A percentile compares a stretch with the other conserved stretches of the same genome.
These are phyloP conservation scores for Fusarium sp. DNA, from an alignment of 2,329 filamentous ascomycete species.

Conservation along the genomic window DNA sequence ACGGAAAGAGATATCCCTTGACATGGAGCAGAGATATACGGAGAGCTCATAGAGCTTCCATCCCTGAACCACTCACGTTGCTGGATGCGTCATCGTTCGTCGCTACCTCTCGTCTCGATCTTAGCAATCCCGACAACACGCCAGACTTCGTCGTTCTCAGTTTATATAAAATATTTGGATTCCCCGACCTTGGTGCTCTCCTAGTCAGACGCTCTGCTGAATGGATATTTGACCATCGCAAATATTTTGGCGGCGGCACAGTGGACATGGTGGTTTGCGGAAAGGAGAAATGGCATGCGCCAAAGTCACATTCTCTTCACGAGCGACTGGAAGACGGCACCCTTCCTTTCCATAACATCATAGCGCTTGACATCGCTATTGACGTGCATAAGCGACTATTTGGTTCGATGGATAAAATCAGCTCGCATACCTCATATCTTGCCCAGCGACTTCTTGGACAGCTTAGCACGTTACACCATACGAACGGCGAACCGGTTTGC, in stretches of 20 bases:
- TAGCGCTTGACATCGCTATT: slow-evolving; percentile 85
- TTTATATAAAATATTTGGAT: slow-evolving; percentile 98
- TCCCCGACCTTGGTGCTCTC: slow-evolving; percentile 90
- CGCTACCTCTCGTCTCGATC: slow-evolving; percentile 82
- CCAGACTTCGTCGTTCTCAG: slow-evolving; percentile 92
- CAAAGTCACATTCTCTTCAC: slow-evolving; percentile 81
- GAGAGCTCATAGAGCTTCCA: slow-evolving; percentile 27
- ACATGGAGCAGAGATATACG: slow-evolving; percentile 74
- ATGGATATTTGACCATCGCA: slow-evolving; percentile 74
- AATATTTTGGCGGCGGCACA: slow-evolving; percentile 94
- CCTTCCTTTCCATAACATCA: slow-evolving; percentile 89
- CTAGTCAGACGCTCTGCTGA: slow-evolving; percentile 83
- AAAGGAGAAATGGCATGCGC: slow-evolving; percentile 87
- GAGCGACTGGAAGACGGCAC: slow-evolving; percentile 93
- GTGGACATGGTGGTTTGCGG: slow-evolving; percentile 88
- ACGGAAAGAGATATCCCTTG: slow-evolving; percentile 82
- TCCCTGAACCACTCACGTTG: slow-evolving; percentile 72
- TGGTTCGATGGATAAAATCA: slow-evolving; percentile 78
- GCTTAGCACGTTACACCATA: slow-evolving; percentile 75
- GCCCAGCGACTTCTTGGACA: slow-evolving; percentile 71
- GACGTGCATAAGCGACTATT: slow-evolving; percentile 79
- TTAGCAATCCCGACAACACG: slow-evolving; percentile 72
- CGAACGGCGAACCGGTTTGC: slow-evolving; percentile 77
- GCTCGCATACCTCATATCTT: slow-evolving; percentile 79
- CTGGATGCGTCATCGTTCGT: slow-evolving; percentile 88